These are phyloP conservation scores for Arachnomyces sp. DNA, from an alignment of 2,329 filamentous ascomycete species.

Conservation along the genomic window DNA sequence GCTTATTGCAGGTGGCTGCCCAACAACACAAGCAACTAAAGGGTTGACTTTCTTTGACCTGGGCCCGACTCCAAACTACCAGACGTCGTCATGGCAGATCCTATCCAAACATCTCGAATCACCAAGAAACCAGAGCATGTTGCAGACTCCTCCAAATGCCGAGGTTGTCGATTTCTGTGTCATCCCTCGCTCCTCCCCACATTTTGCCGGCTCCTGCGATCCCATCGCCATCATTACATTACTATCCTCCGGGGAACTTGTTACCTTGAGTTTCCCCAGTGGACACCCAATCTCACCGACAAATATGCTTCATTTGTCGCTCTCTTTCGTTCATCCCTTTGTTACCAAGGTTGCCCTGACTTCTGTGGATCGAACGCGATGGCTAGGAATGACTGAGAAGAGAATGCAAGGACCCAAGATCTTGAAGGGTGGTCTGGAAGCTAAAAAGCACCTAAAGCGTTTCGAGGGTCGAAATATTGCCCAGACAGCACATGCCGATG, in stretches of 20 bases:
- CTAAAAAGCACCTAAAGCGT: constrained; percentile 59
- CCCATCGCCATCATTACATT: constrained; percentile 76
- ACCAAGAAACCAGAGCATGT: constrained; percentile 60
- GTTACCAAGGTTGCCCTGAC: constrained; percentile 65
- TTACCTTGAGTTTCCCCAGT: constrained; percentile 85
- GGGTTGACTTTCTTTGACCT: constrained; percentile 85
- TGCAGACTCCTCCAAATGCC: constrained; percentile 69
- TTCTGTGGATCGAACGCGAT: constrained; percentile 66
- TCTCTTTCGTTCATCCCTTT: constrained; percentile 86
- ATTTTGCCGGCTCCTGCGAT: constrained; percentile 81
- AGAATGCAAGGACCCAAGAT: constrained; percentile 70
- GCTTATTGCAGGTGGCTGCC: constrained; percentile 72
- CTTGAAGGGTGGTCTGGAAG: constrained; percentile 69
- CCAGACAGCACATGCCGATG: constrained; percentile 81
- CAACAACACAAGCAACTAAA: constrained; percentile 57
- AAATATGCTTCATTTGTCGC: constrained; percentile 80
- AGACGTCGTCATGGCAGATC: constrained; percentile 82
- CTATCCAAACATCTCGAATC: constrained; percentile 69
- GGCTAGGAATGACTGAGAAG: constrained; percentile 85
- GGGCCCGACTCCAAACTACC: constrained; percentile 79
- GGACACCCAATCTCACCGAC: constrained; percentile 86
- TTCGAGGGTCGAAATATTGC: constrained; percentile 79
- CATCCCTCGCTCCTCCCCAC: constrained; percentile 72
- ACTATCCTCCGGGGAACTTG: constrained; percentile 75
- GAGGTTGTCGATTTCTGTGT: constrained; percentile 73